These are phyloP conservation scores for Arachnomyces sp. DNA, from an alignment of 2,329 filamentous ascomycete species.

Conservation along the genomic window DNA sequence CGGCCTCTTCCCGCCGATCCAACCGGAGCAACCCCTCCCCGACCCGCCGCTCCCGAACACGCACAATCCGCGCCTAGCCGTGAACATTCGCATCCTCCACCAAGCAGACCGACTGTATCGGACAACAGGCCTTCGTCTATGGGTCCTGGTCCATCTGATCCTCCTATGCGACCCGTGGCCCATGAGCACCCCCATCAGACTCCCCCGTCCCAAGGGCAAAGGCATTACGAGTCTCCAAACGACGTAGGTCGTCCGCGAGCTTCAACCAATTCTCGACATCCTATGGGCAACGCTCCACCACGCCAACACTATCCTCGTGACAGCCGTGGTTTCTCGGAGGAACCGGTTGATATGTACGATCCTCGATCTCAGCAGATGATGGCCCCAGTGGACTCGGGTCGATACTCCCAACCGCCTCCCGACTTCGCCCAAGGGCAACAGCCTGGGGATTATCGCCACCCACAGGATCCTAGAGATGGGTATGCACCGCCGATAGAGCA, in stretches of 20 bases:
- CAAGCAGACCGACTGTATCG: neutral
- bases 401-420: conserved; percentile 16
- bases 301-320: conserved; percentile 16
- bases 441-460: conserved; percentile 3
- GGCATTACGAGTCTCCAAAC: too few relatives aligned
- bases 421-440: conserved; percentile 18
- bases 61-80: conserved; percentile 20
- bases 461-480: neutral
- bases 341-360: conserved; percentile 15
- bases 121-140: conserved; percentile 6
- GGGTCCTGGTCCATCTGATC: too few relatives aligned
- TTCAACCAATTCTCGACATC: too few relatives aligned
- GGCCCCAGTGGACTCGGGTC: conserved; percentile 20
- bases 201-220: too few relatives aligned
- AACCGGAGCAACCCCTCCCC: conserved; percentile 41
- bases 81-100: conserved; percentile 7
- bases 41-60: conserved; percentile 38
- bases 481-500: too few relatives aligned
- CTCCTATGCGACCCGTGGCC: neutral
- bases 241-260: too few relatives aligned
- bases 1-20: conserved; percentile 77
- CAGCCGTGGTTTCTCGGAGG: conserved; percentile 16
- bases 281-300: conserved; percentile 5
- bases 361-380: conserved; percentile 16
- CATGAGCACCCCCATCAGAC: conserved; percentile 15